A percentile compares a stretch with the other conserved stretches of the same genome.
Evolutionary conservation across 176 grass and related monocot genomes (phyloP).

Genomic region (Eragrostis curvula): DNA sequence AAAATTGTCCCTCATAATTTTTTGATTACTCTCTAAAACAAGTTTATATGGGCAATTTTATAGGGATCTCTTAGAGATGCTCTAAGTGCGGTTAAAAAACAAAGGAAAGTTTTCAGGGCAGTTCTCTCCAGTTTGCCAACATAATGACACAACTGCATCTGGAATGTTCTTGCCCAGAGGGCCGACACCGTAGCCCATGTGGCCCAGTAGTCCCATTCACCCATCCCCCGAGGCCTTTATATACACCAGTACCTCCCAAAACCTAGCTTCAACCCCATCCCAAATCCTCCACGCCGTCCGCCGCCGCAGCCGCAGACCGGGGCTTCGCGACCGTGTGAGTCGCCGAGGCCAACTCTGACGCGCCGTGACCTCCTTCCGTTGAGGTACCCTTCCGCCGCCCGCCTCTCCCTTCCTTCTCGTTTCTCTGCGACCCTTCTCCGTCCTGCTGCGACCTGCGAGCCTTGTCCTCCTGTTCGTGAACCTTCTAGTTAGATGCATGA

Average conservation of each 20-base stretch:
- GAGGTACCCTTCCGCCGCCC: neutral
- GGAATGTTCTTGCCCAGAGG: no score
- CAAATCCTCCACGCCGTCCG: neutral
- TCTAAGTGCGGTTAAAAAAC: no score
- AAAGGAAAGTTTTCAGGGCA: no score
- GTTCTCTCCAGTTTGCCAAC: no score
- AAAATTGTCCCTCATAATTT: no score
- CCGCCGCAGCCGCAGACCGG: neutral
- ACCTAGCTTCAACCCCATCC: neutral
- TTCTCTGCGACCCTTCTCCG: neutral
- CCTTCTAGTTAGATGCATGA: neutral
- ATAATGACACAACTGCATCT: no score
- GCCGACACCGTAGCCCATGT: neutral
- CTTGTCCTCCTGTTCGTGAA: neutral
- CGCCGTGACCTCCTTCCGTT: neutral
- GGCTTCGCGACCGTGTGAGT: no score
- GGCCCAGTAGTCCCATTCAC: neutral
- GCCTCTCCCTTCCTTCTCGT: neutral
- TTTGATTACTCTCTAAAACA: no score
- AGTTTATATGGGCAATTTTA: no score
- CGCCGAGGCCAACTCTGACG: neutral
- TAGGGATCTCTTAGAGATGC: no score
- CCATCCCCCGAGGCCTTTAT: no score
- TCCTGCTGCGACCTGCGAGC: neutral
- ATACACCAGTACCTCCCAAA: neutral